Evolutionary conservation across 2,329 filamentous ascomycete genomes (phyloP), one percentile per base, ranked within the genome.

Genomic region (Lachnellula occidentalis): DNA sequence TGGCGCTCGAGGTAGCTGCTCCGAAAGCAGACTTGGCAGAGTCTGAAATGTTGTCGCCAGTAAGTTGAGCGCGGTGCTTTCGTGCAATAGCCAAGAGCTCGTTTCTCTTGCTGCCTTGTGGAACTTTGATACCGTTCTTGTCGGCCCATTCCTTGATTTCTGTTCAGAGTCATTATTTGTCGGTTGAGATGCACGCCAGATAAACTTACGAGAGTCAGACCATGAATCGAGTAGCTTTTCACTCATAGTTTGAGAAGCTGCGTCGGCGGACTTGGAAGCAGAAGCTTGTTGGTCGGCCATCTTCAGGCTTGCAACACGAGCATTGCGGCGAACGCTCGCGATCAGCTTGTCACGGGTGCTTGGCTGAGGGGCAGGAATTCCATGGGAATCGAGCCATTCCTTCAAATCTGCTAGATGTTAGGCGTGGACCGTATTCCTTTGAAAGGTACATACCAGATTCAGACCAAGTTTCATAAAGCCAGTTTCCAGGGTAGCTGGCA

Each of bases 81-180:
- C 92, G 90, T 60, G 92, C 87, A 58, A 97, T 81, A 51, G 92
- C 91, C 51, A 95, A 78, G 24, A 97, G 81, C 72, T 99, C 92
- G 66, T 96, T 95, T 52, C 61, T 58, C 77, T 88, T 92, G 67
- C 89, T 95, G 47, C 92, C 94, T 69, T 97, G 92, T 9, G 94
- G 94, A 49, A 96, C 90, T 76, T 80, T 80, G 68, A 99, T 87
- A 55, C 84, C 83, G 65, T 97, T 94, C 79, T 92, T 90, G 76
- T 97, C 92, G 53, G 85, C 85, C 76, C 94, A 97, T 59, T 90
- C 86, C 79, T 97, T 97, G 70, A 99, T 80, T 71, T 95, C 78
- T 68, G 21, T 48, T 45, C 14, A 34, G 14, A 21, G 6, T 17
- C 5, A 36, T 27, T 67, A 42, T 60, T 31, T 31, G 27, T 31